Base-by-base conservation (phyloP, 352 stramenopile genomes). In the Phytophthora pistaciae region DNA sequence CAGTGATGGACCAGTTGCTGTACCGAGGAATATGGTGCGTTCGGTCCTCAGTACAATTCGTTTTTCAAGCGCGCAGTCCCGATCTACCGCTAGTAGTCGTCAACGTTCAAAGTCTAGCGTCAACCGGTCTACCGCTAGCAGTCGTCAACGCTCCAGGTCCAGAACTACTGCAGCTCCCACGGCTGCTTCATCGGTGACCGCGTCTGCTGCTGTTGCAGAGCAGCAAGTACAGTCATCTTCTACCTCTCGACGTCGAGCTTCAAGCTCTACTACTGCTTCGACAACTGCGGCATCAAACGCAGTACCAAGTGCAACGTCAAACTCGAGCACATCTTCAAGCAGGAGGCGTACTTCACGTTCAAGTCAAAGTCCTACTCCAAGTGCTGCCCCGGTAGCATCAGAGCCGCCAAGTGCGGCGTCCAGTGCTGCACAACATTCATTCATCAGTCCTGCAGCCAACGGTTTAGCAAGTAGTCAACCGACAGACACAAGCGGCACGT, bases 21-120 rank as follows among this genome's bases (percentile, higher is more conserved):
- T 66, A 13, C 64, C 48, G 36, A 44, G 29, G 25, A 49, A 71
- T 38, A 66, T 71, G 64, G 56, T 72, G 20, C 23, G 49, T 6
- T 56, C 64, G 49, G 64, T 62, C 23, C 10, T 67, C 49, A 52
- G 48, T 57, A 57, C 57, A 20, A 3, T 61, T 16, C 48, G 49
- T 46, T 67, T 71, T 20, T n/a, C 64, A 48, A 66, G 36, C 25
- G 18, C 40, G 48, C 31, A 27, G 25, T 52, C 64, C 42, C 56
- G n/a, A 14, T 49, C 46, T 66, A 60, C 56, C 8, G 5, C 38
- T 33, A 13, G 33, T 42, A 23, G 25, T 13, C 48, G 56, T 59
- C 57, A 49, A 49, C 42, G 42, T 18, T 54, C 48, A 54, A 13
- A 20, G 7, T 54, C 48, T 54, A 54, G 48, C 20, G 21, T 54